Conservation (phyloP, 129 eudicot species). For the Flaveria ramosissima region DNA sequence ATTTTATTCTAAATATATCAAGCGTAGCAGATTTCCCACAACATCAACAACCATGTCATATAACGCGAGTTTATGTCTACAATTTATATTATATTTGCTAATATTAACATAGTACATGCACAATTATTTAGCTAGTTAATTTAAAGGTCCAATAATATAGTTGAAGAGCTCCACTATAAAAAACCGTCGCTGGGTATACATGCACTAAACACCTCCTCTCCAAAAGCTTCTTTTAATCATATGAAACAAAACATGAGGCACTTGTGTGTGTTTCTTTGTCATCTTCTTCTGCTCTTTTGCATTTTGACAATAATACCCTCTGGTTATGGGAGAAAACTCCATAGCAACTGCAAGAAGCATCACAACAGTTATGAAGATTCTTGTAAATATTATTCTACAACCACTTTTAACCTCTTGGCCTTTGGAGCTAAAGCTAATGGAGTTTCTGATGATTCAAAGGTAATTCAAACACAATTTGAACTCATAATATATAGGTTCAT, state of each 20-base stretch:
- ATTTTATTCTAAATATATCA: too few species aligned
- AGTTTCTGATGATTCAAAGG: constrained; percentile 81
- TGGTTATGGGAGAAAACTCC: constrained; percentile 33
- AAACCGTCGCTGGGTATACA: constrained; percentile 17
- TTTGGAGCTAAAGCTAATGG: constrained; percentile 93
- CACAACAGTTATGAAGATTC: constrained; percentile 18
- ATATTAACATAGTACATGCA: background rate
- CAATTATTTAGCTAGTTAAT: constrained; percentile 29
- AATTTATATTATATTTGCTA: too few species aligned
- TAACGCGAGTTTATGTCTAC: too few species aligned
- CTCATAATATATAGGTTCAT: background rate
- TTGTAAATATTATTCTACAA: constrained; percentile 25
- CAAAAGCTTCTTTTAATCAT: constrained; percentile 2
- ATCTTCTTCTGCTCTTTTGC: constrained; percentile 22
- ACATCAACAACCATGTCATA: too few species aligned
- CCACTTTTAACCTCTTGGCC: constrained; percentile 49
- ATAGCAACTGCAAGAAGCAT: constrained; percentile 38
- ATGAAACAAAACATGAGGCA: constrained; percentile 30
- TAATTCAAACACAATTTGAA: constrained; percentile 19
- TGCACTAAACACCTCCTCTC: constrained; percentile 14
- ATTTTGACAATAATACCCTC: constrained; percentile 24
- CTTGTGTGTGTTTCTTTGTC: constrained; percentile 22
- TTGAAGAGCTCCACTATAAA: constrained; percentile 28
- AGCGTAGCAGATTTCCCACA: too few species aligned
- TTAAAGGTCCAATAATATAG: constrained; percentile 21